Conservation (phyloP, 2,329 filamentous ascomycete genomes). For the Bipolaris sorokiniana region DNA sequence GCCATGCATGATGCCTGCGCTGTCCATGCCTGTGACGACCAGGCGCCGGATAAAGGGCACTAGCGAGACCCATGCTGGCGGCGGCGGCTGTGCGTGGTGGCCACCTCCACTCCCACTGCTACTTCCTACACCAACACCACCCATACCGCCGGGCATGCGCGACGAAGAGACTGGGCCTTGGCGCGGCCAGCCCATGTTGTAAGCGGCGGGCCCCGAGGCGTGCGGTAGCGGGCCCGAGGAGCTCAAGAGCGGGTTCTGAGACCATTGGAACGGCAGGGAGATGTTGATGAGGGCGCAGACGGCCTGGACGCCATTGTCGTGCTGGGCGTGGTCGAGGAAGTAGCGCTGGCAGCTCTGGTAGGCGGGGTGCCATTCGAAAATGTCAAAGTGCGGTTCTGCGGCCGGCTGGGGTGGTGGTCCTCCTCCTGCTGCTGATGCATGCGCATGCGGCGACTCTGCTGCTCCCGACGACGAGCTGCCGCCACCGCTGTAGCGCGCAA, state of each 20-base stretch:
- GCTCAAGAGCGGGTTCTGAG: constrained; percentile 55
- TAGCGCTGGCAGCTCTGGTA: constrained; percentile 90
- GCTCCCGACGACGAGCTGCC: constrained; percentile 31
- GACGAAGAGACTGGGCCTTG: constrained; percentile 48
- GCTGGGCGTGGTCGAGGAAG: constrained; percentile 90
- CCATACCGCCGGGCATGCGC: constrained; percentile 18
- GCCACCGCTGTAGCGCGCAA: constrained; percentile 18
- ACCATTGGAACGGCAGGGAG: constrained; percentile 81
- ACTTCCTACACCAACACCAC: too few species aligned
- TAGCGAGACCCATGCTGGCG: constrained; percentile 66
- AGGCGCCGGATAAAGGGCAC: constrained; percentile 90
- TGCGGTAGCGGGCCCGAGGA: constrained; percentile 44
- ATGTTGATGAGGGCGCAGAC: constrained; percentile 93
- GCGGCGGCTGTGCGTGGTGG: constrained; percentile 16
- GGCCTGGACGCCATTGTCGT: constrained; percentile 81
- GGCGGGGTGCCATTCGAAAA: constrained; percentile 90
- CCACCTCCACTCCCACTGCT: too few species aligned
- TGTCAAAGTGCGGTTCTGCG: constrained; percentile 64
- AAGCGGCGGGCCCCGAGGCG: constrained; percentile 40
- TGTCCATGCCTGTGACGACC: constrained; percentile 90
- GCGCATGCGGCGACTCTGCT: constrained; percentile 22
- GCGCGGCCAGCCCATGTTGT: constrained; percentile 52
- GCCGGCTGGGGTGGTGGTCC: constrained; percentile 15
- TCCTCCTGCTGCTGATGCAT: neutral
- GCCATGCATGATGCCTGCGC: constrained; percentile 82